Evolutionary conservation across 2,329 filamentous ascomycete genomes (phyloP), one percentile per base, ranked within the genome.

Genomic region (Neonectria magnoliae): DNA sequence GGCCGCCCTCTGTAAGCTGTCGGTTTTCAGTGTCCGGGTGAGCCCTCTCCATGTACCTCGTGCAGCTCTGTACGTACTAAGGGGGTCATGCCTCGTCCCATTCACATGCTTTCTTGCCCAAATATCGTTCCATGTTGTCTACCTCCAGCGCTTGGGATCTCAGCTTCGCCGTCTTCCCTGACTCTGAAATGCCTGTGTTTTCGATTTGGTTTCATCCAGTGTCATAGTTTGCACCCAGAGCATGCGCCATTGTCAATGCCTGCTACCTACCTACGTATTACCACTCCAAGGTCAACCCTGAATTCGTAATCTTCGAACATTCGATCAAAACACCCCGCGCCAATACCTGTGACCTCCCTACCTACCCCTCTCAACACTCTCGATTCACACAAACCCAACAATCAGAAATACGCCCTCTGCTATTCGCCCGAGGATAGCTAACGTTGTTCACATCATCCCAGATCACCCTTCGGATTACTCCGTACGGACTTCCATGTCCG

Each of bases 401-500:
- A 55, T 50, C 50, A 42, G n/a, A 58, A 58, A 42, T 51, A 13
- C 48, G 18, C 33, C 25, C 25, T 44, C 51, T 41, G 18, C 42
- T 29, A 55, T 58, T 63, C 31, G 42, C 55, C 41, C 55, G 31
- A 36, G 36, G 41, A 27, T 31, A 10, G 6, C 41, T 31, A 10
- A 10, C 41, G 33, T 52, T 42, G 52, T 33, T 50, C 53, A 22
- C 33, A 60, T 59, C 54, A 55, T 60, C 56, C 44, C 56, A 48
- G 48, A 53, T 57, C 33, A 22, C 18, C 22, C 33, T 45, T 50
- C 62, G 57, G 62, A 48, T 41, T 57, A 67, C 68, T 57, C 62
- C 53, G 4, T 48, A 11, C 71, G 71, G 71, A 73, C 69, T 72
- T 72, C 51, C 66, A 73, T 73, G 62, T 73, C 71, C 71, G 71